Conservation (phyloP, 805 yeast genomes). For the Wickerhamomyces bovis region DNA sequence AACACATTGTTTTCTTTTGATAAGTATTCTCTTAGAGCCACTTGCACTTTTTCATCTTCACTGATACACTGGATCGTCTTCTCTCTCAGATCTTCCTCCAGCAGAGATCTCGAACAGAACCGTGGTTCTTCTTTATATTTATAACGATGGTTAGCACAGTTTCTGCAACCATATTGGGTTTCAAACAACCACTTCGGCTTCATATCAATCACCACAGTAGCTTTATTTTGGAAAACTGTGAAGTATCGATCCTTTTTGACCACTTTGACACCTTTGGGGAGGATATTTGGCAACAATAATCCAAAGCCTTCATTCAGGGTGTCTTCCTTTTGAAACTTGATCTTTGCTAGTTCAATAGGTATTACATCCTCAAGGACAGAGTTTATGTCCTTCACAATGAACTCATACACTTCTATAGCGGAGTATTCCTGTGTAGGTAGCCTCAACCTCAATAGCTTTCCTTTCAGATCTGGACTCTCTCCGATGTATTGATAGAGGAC, state of each 20-base stretch:
- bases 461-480: conserved; percentile 25
- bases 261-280: conserved; percentile 28
- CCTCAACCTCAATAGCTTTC: conserved; percentile 28
- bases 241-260: conserved; percentile 31
- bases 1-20: conserved; percentile 17
- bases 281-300: conserved; percentile 36
- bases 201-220: conserved; percentile 35
- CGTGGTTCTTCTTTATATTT: conserved; percentile 27
- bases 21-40: conserved; percentile 19
- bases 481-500: conserved; percentile 37
- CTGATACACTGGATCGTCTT: neutral
- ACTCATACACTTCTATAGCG: conserved; percentile 13
- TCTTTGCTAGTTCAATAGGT: conserved; percentile 14
- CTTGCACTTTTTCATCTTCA: neutral
- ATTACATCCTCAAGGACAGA: conserved; percentile 27
- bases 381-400: conserved; percentile 3
- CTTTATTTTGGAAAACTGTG: conserved; percentile 23
- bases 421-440: conserved; percentile 17
- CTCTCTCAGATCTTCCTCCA: neutral
- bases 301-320: conserved; percentile 36
- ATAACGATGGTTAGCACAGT: conserved; percentile 45
- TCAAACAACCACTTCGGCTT: conserved; percentile 58
- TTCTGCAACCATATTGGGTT: conserved; percentile 37
- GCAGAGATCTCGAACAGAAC: conserved; percentile 43
- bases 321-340: conserved; percentile 4